These are phyloP conservation scores for Actinomortierella ambigua DNA, from an alignment of 371 early-diverging fungal species.

Conservation along the genomic window DNA sequence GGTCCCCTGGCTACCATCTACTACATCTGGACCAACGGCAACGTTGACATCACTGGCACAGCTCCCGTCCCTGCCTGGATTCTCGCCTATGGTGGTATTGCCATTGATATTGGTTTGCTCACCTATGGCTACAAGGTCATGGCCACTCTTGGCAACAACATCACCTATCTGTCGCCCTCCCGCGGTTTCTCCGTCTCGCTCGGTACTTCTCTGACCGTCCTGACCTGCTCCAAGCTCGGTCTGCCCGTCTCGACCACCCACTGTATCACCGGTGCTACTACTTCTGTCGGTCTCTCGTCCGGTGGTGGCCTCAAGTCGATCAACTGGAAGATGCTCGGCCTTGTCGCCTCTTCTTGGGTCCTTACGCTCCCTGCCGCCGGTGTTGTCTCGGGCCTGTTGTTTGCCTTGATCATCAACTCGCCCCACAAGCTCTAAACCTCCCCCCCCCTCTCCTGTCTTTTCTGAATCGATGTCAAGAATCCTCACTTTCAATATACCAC, in stretches of 20 bases:
- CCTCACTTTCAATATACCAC: neutral
- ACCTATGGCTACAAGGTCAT: conserved; percentile 77
- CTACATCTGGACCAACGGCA: conserved; percentile 67
- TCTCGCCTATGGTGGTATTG: conserved; percentile 78
- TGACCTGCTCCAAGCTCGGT: conserved; percentile 82
- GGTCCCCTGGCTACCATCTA: conserved; percentile 81
- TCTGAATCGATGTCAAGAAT: neutral
- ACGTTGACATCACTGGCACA: conserved; percentile 54
- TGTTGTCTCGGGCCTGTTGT: conserved; percentile 68
- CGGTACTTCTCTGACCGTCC: conserved; percentile 82
- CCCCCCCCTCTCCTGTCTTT: too few species aligned
- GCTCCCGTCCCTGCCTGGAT: conserved; percentile 77
- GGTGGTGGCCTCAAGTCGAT: conserved; percentile 66
- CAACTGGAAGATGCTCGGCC: conserved; percentile 83
- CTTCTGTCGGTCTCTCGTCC: conserved; percentile 82
- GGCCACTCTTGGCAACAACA: conserved; percentile 82
- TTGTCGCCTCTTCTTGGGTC: conserved; percentile 78
- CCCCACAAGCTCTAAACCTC: conserved; percentile 48
- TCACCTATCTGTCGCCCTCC: conserved; percentile 85
- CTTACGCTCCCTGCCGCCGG: conserved; percentile 83
- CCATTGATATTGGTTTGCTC: conserved; percentile 81
- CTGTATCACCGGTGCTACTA: conserved; percentile 88
- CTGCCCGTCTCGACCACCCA: conserved; percentile 90
- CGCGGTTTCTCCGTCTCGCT: conserved; percentile 86
- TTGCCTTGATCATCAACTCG: conserved; percentile 63